phyloP scores from a whole-genome alignment of 352 stramenopile genomes.

The Pythium apleroticum region DNA sequence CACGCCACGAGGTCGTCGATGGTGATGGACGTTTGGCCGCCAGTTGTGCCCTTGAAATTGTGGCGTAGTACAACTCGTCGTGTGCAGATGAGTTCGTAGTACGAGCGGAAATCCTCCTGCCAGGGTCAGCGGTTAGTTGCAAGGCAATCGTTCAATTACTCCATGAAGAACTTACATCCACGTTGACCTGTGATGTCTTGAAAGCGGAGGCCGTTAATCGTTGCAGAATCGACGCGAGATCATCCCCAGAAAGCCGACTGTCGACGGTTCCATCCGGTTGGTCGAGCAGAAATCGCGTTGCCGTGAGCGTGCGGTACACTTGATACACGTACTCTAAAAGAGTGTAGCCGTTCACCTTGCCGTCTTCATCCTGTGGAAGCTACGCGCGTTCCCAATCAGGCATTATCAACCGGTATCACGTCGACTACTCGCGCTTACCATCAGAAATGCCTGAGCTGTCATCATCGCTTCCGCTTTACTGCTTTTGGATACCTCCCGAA shows the following conservation, averaged over 20 bases:
- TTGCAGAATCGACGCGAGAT: constrained; percentile 31
- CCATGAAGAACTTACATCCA: constrained; percentile 32
- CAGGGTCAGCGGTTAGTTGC: neutral
- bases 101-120: constrained; percentile 44
- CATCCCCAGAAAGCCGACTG: constrained; percentile 34
- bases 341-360: constrained; percentile 39
- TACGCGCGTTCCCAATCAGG: constrained; percentile 21
- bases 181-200: constrained; percentile 25
- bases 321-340: constrained; percentile 51
- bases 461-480: constrained; percentile 37
- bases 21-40: constrained; percentile 23
- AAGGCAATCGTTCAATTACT: too few relatives aligned
- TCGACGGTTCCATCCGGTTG: constrained; percentile 13
- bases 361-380: constrained; percentile 38
- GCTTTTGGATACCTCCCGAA: constrained; percentile 1
- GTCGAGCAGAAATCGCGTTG: constrained; percentile 12
- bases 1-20: constrained; percentile 41
- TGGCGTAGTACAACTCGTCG: constrained; percentile 57
- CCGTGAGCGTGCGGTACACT: constrained; percentile 36
- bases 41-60: constrained; percentile 28
- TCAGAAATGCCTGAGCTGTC: constrained; percentile 37
- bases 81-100: constrained; percentile 63
- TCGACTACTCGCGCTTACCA: too few relatives aligned
- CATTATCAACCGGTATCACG: too few relatives aligned
- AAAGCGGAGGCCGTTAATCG: constrained; percentile 21